Percentiles rank a stretch among this genome's conserved stretches.
These are phyloP conservation scores for Fragosphaeria purpurea DNA, from an alignment of 2,329 filamentous ascomycete genomes.

Conservation along the genomic window DNA sequence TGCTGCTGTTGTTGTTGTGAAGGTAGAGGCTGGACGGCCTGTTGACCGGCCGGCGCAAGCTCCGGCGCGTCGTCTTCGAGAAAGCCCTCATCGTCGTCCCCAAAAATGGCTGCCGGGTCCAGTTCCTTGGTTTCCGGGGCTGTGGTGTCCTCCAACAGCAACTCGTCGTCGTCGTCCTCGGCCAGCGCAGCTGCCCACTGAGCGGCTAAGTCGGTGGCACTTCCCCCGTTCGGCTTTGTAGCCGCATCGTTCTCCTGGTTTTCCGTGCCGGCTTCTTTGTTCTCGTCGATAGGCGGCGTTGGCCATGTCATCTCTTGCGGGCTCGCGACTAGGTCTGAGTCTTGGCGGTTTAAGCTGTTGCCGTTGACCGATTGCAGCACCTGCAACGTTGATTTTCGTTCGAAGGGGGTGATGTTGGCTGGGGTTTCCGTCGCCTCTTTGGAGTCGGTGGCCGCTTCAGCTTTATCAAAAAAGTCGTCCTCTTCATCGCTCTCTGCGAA, in stretches of 20 bases:
- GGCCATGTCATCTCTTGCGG: too few relatives aligned
- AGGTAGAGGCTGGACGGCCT: slow-evolving; percentile 11
- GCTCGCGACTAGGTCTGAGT: slow-evolving; percentile 2
- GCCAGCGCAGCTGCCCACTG: slow-evolving; percentile 77
- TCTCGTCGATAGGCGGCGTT: slow-evolving; percentile 11
- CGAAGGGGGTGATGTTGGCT: not conserved
- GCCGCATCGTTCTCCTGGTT: not conserved
- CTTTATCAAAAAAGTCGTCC: slow-evolving; percentile 54
- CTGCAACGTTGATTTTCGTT: slow-evolving; percentile 30
- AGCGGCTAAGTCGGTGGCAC: slow-evolving; percentile 58
- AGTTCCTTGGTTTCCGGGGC: slow-evolving; percentile 33
- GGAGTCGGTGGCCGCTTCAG: slow-evolving; percentile 24
- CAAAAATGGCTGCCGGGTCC: slow-evolving; percentile 57
- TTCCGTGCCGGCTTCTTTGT: slow-evolving; percentile 10
- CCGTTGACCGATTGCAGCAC: slow-evolving; percentile 44
- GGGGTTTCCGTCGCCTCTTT: slow-evolving; percentile 11
- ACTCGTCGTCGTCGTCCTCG: slow-evolving; percentile 58
- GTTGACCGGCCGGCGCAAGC: not conserved
- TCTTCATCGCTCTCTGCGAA: slow-evolving; percentile 45
- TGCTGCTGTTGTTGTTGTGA: slow-evolving; percentile 11
- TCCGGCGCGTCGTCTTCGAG: slow-evolving; percentile 57
- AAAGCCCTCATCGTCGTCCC: slow-evolving; percentile 79
- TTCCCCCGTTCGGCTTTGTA: slow-evolving; percentile 14
- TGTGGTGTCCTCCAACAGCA: slow-evolving; percentile 47
- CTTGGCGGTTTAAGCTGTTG: slow-evolving; percentile 15